Evolutionary conservation across 2,329 filamentous ascomycete genomes (phyloP), one percentile per base, ranked within the genome.

Genomic region (Westerdykella aurantiaca): DNA sequence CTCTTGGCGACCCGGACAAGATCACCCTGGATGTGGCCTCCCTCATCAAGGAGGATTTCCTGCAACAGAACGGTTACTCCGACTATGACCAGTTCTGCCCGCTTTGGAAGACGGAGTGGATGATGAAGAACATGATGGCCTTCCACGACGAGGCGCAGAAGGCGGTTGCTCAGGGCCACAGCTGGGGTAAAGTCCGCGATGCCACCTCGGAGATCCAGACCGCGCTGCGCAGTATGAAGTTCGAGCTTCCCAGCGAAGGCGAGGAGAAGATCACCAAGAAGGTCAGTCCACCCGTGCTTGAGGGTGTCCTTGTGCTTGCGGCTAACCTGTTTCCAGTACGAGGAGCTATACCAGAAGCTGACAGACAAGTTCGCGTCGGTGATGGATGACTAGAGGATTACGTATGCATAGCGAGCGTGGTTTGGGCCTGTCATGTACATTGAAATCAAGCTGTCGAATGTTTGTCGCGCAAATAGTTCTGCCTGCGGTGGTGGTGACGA

Each of bases 81-180:
- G 88, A 97, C 71, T 97, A 98, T 68, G 93, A 98, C 67, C 90
- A 97, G 74, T 98, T 95, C 82, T 98, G 93, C 67, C 93, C 93
- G 39, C 80, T 98, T 63, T 98, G 93, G 93, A 98, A 98, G 84
- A 98, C 93, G 0, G 86, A 95, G 69, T 98, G 93, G 85, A 97
- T 98, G 93, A 98, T 98, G 93, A 96, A 95, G 80, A 85, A 88
- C 52, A 97, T 98, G 83, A 87, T 98, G 77, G 87, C 85, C 46
- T 98, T 91, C 80, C 88, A 96, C 68, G 94, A 98, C 62, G 93
- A 98, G 76, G 84, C 88, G 18, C 91, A 97, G 69, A 97, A 96
- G 80, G 89, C 88, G 6, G 80, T 98, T 64, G 79, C 86, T 5
- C 88, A 95, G 69, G 93, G 93, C 48, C 86, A 91, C 71, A 85